phyloP scores from a whole-genome alignment of 2,329 filamentous ascomycete species.

The Pezicula neosporulosa region DNA sequence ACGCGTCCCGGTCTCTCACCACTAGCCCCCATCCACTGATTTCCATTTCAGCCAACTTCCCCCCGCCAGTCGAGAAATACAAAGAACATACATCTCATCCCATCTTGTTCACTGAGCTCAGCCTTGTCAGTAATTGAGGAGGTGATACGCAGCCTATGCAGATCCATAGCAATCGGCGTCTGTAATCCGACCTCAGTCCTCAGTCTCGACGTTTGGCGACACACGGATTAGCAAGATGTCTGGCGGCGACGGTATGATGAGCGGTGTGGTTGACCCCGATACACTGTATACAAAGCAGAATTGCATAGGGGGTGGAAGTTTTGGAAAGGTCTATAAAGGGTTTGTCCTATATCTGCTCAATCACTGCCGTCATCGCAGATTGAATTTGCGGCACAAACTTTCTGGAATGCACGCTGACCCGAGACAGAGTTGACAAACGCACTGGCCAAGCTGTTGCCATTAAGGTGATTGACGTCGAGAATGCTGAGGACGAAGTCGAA shows the following conservation, averaged over 20 bases:
- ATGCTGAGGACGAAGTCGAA: slow-evolving; percentile 97
- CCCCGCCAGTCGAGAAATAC: too few relatives aligned
- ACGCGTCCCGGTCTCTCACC: too few relatives aligned
- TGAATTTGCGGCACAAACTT: too few relatives aligned
- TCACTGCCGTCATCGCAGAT: not conserved
- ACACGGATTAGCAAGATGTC: slow-evolving; percentile 19
- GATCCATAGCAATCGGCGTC: not conserved
- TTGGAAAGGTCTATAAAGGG: slow-evolving; percentile 99
- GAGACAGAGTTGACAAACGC: slow-evolving; percentile 77
- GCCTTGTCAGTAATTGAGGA: too few relatives aligned
- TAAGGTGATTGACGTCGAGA: slow-evolving; percentile 98
- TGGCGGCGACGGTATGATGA: slow-evolving; percentile 29
- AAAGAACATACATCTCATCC: too few relatives aligned
- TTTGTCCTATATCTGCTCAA: slow-evolving; percentile 35
- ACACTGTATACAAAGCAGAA: slow-evolving; percentile 90
- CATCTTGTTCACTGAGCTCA: too few relatives aligned
- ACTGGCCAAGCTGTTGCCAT: slow-evolving; percentile 94
- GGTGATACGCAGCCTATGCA: not conserved
- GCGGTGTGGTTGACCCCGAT: slow-evolving; percentile 73
- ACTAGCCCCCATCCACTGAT: too few relatives aligned
- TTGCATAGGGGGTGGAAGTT: slow-evolving; percentile 92
- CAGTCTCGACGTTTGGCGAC: too few relatives aligned
- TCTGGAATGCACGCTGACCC: slow-evolving; percentile 13
- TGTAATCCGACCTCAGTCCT: too few relatives aligned
- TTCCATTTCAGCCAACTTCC: not conserved